These are phyloP conservation scores for Pseudogymnoascus sp. DNA, from an alignment of 2,329 filamentous ascomycete genomes.

Conservation along the genomic window DNA sequence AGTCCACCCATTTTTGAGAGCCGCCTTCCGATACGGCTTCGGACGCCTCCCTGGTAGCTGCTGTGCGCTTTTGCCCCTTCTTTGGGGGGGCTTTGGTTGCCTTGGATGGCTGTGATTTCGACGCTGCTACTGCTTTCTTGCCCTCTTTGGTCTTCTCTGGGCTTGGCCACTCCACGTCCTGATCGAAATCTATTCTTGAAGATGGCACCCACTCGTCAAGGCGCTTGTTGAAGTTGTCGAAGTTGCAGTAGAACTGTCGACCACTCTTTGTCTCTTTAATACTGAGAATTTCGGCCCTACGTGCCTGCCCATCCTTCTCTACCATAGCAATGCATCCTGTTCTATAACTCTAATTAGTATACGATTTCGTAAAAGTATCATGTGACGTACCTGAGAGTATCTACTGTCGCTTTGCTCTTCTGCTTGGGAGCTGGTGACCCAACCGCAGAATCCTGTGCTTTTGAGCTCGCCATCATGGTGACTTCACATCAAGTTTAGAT, in stretches of 20 bases:
- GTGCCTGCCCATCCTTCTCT: slow-evolving; percentile 64
- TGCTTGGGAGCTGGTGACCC: slow-evolving; percentile 52
- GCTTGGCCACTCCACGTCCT: slow-evolving; percentile 93
- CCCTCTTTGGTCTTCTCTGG: slow-evolving; percentile 69
- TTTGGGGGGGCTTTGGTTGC: slow-evolving; percentile 30
- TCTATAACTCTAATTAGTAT: slow-evolving; percentile 14
- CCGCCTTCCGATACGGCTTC: slow-evolving; percentile 24
- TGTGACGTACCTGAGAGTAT: slow-evolving; percentile 63
- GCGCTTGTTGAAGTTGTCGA: slow-evolving; percentile 94
- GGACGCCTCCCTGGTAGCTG: slow-evolving; percentile 25
- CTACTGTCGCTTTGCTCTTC: slow-evolving; percentile 75
- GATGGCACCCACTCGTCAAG: slow-evolving; percentile 79
- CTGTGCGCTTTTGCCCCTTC: slow-evolving; percentile 33
- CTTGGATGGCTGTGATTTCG: slow-evolving; percentile 27
- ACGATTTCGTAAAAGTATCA: neutral
- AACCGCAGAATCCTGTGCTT: slow-evolving; percentile 44
- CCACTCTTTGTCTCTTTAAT: slow-evolving; percentile 84
- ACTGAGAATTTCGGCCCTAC: slow-evolving; percentile 93
- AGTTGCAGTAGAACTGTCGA: slow-evolving; percentile 90
- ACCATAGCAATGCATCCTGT: slow-evolving; percentile 30
- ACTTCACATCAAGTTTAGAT: slow-evolving; percentile 18
- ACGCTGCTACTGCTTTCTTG: slow-evolving; percentile 57
- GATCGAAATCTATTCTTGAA: slow-evolving; percentile 71
- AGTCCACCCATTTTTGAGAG: slow-evolving; percentile 23
- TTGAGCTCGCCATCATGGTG: slow-evolving; percentile 46